Conservation (phyloP, 2,329 filamentous ascomycete species). For the Trichoderma sp. region DNA sequence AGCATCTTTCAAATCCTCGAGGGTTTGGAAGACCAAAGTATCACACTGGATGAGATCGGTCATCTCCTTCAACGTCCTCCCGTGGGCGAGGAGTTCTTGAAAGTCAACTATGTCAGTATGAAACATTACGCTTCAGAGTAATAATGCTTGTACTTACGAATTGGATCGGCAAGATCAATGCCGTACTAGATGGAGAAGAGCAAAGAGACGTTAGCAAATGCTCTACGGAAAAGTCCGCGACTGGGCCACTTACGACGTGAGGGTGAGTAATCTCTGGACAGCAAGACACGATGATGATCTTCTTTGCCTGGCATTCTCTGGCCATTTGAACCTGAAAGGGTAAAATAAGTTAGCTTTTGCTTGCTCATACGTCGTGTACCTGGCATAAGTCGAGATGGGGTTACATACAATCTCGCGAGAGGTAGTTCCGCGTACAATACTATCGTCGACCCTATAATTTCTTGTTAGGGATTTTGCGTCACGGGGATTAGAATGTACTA, state of each 20-base stretch:
- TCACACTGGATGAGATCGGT: conserved; percentile 47
- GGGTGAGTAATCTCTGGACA: conserved; percentile 81
- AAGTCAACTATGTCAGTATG: not conserved
- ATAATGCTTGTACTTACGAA: conserved; percentile 34
- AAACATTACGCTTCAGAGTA: not conserved
- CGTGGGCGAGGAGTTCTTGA: conserved; percentile 48
- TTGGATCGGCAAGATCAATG: conserved; percentile 52
- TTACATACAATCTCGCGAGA: conserved; percentile 34
- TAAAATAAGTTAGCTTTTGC: not conserved
- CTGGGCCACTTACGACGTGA: conserved; percentile 71
- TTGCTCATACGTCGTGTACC: not conserved
- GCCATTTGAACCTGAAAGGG: conserved; percentile 63
- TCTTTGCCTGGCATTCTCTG: conserved; percentile 77
- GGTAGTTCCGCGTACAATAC: conserved; percentile 41
- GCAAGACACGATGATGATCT: conserved; percentile 82
- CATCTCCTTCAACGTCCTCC: conserved; percentile 46
- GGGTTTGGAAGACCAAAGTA: conserved; percentile 60
- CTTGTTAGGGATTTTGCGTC: not conserved
- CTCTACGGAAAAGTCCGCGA: not conserved
- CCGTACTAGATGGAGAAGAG: conserved; percentile 42
- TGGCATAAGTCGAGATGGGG: not conserved
- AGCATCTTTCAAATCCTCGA: conserved; percentile 78
- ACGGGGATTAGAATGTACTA: not conserved
- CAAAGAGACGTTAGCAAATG: conserved; percentile 21
- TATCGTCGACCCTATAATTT: not conserved